phyloP scores from a whole-genome alignment of 257 asterid species.

The Ballota nigra region DNA sequence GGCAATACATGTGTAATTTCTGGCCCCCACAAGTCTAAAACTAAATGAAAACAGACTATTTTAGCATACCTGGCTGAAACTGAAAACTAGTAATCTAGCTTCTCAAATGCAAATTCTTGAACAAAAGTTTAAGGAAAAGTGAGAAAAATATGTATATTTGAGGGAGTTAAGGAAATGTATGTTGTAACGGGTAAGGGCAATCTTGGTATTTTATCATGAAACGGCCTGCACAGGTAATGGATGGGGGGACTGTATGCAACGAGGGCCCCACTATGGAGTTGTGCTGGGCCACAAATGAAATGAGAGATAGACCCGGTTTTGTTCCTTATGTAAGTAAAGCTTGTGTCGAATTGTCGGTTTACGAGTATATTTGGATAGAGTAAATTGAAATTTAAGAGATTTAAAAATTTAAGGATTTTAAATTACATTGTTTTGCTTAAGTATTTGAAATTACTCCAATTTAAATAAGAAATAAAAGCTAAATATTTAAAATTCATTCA shows the following conservation, averaged over 20 bases:
- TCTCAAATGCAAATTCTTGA: neutral
- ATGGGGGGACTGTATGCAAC: neutral
- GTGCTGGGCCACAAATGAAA: conserved; percentile 22
- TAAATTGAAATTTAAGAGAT: too few species aligned
- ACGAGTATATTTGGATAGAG: too few species aligned
- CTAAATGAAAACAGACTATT: neutral
- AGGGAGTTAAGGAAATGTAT: conserved; percentile 19
- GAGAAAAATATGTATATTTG: neutral
- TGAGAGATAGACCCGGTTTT: too few species aligned
- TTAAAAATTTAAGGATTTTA: too few species aligned
- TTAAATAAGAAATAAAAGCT: too few species aligned
- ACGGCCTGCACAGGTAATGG: conserved; percentile 28
- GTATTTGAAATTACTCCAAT: too few species aligned
- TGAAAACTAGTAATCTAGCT: neutral
- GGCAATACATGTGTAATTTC: neutral
- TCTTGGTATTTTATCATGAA: conserved; percentile 21
- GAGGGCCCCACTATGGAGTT: conserved; percentile 6
- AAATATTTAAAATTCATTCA: too few species aligned
- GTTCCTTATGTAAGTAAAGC: too few species aligned
- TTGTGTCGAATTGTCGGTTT: too few species aligned
- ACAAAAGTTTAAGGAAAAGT: too few species aligned
- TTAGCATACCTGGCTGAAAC: conserved; percentile 28
- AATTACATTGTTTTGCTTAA: too few species aligned
- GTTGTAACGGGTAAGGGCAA: conserved; percentile 38
- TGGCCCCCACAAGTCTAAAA: neutral